Conservation (phyloP, 352 stramenopile species). For the Phytophthora pini region DNA sequence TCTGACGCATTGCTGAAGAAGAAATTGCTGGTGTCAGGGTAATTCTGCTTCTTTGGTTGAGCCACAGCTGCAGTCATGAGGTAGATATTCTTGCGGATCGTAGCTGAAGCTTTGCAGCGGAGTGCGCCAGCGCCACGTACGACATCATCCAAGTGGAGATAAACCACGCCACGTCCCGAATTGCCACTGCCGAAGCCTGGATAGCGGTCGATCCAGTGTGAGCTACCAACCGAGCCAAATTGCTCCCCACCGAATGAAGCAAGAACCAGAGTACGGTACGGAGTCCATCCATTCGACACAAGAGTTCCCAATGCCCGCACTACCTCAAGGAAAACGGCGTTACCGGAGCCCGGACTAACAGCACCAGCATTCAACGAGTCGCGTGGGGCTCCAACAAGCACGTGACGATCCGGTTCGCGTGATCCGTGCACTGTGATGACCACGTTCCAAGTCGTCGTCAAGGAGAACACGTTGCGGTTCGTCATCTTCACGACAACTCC, state of each 20-base stretch:
- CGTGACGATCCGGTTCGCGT: slow-evolving; percentile 77
- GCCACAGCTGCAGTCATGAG: slow-evolving; percentile 72
- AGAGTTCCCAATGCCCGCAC: slow-evolving; percentile 65
- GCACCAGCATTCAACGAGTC: slow-evolving; percentile 77
- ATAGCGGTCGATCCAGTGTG: slow-evolving; percentile 85
- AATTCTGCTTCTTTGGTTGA: slow-evolving; percentile 64
- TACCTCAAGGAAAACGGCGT: slow-evolving; percentile 81
- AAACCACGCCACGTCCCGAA: slow-evolving; percentile 68
- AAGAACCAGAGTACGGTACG: slow-evolving; percentile 80
- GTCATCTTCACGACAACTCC: slow-evolving; percentile 49
- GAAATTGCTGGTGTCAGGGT: slow-evolving; percentile 52
- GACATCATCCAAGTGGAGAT: slow-evolving; percentile 77
- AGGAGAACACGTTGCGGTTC: slow-evolving; percentile 72
- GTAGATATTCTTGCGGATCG: slow-evolving; percentile 80
- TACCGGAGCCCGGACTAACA: slow-evolving; percentile 70
- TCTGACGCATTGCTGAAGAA: slow-evolving; percentile 44
- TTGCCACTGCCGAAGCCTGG: slow-evolving; percentile 53
- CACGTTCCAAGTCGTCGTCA: slow-evolving; percentile 85
- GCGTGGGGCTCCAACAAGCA: slow-evolving; percentile 73
- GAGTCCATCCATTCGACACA: slow-evolving; percentile 72
- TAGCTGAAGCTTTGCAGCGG: slow-evolving; percentile 71
- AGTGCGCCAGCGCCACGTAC: slow-evolving; percentile 71
- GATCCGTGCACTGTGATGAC: slow-evolving; percentile 75
- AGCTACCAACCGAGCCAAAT: slow-evolving; percentile 80
- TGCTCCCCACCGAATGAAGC: slow-evolving; percentile 83